Percentiles rank a stretch among this genome's conserved stretches.
These are phyloP conservation scores for Teratosphaeria viscida DNA, from an alignment of 2,329 filamentous ascomycete genomes.

Conservation along the genomic window DNA sequence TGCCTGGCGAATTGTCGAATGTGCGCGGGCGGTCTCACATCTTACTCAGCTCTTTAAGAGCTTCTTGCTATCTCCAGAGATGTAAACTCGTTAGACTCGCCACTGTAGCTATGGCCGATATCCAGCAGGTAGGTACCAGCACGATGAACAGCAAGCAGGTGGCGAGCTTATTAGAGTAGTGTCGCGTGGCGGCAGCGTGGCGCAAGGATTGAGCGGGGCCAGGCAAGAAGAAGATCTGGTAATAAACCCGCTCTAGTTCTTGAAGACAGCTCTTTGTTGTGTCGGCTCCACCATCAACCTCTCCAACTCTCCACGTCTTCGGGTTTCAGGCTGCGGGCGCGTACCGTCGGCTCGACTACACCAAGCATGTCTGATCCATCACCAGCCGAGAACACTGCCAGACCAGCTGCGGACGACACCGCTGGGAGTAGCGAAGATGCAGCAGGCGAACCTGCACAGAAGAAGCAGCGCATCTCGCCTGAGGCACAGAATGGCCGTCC, in stretches of 20 bases:
- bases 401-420: neutral
- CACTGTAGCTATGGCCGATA: too few relatives aligned
- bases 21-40: too few relatives aligned
- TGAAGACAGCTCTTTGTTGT: neutral
- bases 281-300: constrained; percentile 2
- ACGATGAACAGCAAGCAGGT: too few relatives aligned
- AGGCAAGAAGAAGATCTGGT: too few relatives aligned
- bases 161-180: neutral
- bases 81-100: too few relatives aligned
- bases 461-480: constrained; percentile 9
- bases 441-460: constrained; percentile 10
- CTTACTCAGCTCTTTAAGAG: too few relatives aligned
- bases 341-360: neutral
- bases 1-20: too few relatives aligned
- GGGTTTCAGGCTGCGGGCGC: neutral
- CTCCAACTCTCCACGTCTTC: constrained; percentile 1
- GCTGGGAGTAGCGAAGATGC: constrained; percentile 3
- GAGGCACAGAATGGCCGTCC: constrained; percentile 3
- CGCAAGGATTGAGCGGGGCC: neutral
- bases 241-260: neutral
- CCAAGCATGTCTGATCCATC: constrained; percentile 4
- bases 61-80: too few relatives aligned
- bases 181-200: neutral
- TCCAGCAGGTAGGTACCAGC: too few relatives aligned
- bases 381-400: neutral